These are phyloP conservation scores for Kondoa subrosea DNA, from an alignment of 768 basidiomycete genomes.

Conservation along the genomic window DNA sequence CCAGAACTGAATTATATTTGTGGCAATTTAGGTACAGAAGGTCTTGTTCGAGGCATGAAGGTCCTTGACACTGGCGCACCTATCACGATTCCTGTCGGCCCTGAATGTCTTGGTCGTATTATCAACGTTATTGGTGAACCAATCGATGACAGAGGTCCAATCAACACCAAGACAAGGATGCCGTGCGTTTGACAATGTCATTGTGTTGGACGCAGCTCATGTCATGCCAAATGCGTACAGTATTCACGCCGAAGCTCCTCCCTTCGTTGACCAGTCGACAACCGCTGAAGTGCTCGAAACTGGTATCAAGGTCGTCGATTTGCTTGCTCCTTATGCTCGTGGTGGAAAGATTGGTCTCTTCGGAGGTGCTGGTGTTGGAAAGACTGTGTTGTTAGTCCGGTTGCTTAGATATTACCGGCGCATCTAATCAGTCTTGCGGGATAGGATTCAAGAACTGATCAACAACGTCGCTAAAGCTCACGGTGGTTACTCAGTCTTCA, in stretches of 20 bases:
- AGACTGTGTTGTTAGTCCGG: constrained; percentile 90
- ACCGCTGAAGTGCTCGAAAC: constrained; percentile 98
- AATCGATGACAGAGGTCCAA: constrained; percentile 98
- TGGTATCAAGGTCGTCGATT: constrained; percentile 99
- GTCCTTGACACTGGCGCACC: constrained; percentile 93
- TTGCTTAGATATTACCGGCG: background rate
- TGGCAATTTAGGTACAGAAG: constrained; percentile 55
- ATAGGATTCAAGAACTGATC: constrained; percentile 78
- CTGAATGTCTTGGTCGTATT: constrained; percentile 88
- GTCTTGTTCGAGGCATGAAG: constrained; percentile 96
- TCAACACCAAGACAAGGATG: constrained; percentile 53
- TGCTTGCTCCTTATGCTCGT: constrained; percentile 98
- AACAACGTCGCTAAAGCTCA: constrained; percentile 99
- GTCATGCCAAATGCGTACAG: constrained; percentile 46
- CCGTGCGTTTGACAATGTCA: constrained; percentile 16
- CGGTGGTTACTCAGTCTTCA: constrained; percentile 82
- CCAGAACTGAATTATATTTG: background rate
- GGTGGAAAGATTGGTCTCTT: constrained; percentile 99
- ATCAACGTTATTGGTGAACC: constrained; percentile 99
- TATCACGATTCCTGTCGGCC: constrained; percentile 91
- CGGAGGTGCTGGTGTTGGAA: constrained; percentile 99
- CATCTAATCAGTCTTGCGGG: background rate
- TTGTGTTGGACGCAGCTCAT: background rate
- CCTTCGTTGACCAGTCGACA: constrained; percentile 97
- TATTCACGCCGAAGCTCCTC: constrained; percentile 92